Conservation (phyloP, 352 stramenopile species). For the Pythium diclinum region DNA sequence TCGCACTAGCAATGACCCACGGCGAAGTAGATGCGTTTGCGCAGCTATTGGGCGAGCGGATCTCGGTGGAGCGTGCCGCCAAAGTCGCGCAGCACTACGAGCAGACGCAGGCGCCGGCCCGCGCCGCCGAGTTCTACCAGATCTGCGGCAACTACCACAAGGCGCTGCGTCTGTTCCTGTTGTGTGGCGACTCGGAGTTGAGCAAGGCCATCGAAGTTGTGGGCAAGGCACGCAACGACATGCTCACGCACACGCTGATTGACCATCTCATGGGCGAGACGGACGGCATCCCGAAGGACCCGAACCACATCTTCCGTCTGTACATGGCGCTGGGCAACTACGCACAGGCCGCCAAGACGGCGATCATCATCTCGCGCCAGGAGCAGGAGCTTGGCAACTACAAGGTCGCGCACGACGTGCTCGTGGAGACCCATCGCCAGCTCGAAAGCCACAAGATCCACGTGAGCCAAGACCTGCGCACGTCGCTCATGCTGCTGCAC, state of each 20-base stretch:
- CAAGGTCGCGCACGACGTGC: conserved; percentile 87
- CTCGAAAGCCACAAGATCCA: conserved; percentile 84
- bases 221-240: conserved; percentile 90
- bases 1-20: conserved; percentile 85
- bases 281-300: conserved; percentile 92
- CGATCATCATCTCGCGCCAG: conserved; percentile 92
- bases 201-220: conserved; percentile 91
- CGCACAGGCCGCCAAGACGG: conserved; percentile 90
- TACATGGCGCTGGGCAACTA: conserved; percentile 95
- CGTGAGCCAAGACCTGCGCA: conserved; percentile 85
- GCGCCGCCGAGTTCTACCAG: conserved; percentile 89
- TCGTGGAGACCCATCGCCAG: conserved; percentile 89
- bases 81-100: conserved; percentile 92
- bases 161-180: conserved; percentile 87
- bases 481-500: conserved; percentile 89
- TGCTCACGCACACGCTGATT: conserved; percentile 94
- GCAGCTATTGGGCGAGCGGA: conserved; percentile 74
- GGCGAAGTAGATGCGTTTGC: conserved; percentile 89
- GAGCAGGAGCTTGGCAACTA: conserved; percentile 94
- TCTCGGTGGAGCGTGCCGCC: conserved; percentile 79
- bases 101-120: conserved; percentile 58
- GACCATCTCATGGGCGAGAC: conserved; percentile 95
- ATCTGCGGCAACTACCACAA: conserved; percentile 89
- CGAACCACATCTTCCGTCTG: conserved; percentile 93
- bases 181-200: conserved; percentile 87